Base-by-base conservation (phyloP, 1,139 yeast genomes). In the Taphrina populina region DNA sequence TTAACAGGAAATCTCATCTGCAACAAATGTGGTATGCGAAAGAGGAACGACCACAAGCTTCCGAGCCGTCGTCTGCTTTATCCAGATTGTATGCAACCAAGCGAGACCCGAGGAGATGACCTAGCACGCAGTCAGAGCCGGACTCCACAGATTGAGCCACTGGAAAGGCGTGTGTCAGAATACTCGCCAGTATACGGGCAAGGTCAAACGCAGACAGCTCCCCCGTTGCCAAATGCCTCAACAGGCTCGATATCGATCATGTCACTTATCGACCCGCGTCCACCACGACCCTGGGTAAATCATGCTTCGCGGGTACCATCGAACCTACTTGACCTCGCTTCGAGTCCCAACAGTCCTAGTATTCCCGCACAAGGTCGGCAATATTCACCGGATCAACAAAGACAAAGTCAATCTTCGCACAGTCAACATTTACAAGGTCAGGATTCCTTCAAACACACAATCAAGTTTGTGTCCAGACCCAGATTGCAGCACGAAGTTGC, bases 21-120 rank as follows among this genome's bases (percentile, higher is more conserved):
- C 37, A 43, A 43, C 27, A 43, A 43, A 17, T 43, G 47, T 43
- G 47, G 47, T 19, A 26, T 43, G 4, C 35, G 47, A 11, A 43
- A 43, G 17, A 2, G 47, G 10, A 43, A 30, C 3, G 47, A 43
- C 20, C 35, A 30, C 37, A 43, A 30, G 32, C 29, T 27, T 7
- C 26, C 47, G 19, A 26, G 47, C 15, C 29, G 47, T 11, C 10
- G 43, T 4, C 43, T 37, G 43, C 21, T 37, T 29, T n/a, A n/a
- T n/a, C n/a, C n/a, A n/a, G n/a, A n/a, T n/a, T n/a, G n/a, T n/a
- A 37, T 27, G 17, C 21, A 37, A 13, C 43, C 43, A 7, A 37
- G 24, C 10, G 29, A n/a, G 2, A 19, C 21, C 10, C 20, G 11
- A 23, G 10, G 4, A 4, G 43, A 23, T 4, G 8, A 4, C 4